phyloP scores from a whole-genome alignment of 2,329 filamentous ascomycete genomes.

The Alternaria rosae region DNA sequence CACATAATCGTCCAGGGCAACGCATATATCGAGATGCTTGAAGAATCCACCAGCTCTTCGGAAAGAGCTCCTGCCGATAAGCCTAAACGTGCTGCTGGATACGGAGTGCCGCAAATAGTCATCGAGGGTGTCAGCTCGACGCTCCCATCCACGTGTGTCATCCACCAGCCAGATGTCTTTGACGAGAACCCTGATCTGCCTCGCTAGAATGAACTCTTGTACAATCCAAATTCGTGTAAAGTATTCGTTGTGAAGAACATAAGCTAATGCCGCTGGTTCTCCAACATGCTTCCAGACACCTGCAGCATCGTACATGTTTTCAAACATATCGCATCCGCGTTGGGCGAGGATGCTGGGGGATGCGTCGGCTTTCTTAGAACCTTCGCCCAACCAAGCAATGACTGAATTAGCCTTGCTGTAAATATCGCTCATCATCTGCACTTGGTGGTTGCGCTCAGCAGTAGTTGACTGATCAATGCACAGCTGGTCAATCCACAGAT shows the following conservation, averaged over 20 bases:
- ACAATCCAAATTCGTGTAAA: not conserved
- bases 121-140: not conserved
- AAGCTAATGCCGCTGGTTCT: not conserved
- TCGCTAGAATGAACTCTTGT: not conserved
- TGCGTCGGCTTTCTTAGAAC: accelerated
- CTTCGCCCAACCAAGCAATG: not conserved
- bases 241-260: not conserved
- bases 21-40: not conserved
- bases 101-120: too few relatives aligned
- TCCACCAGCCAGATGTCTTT: not conserved
- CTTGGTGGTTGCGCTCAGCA: not conserved
- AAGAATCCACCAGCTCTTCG: not conserved
- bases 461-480: not conserved
- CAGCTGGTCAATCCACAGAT: not conserved
- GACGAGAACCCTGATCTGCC: not conserved
- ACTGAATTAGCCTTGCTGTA: not conserved
- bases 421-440: not conserved
- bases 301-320: not conserved
- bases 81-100: not conserved
- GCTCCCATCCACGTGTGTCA: not conserved
- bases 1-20: not conserved
- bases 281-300: not conserved
- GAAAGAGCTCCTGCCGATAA: not conserved
- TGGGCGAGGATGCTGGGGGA: accelerated
- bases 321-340: not conserved